These are phyloP conservation scores for Populus hybrid DNA, from an alignment of 441 rosid species.

Conservation along the genomic window DNA sequence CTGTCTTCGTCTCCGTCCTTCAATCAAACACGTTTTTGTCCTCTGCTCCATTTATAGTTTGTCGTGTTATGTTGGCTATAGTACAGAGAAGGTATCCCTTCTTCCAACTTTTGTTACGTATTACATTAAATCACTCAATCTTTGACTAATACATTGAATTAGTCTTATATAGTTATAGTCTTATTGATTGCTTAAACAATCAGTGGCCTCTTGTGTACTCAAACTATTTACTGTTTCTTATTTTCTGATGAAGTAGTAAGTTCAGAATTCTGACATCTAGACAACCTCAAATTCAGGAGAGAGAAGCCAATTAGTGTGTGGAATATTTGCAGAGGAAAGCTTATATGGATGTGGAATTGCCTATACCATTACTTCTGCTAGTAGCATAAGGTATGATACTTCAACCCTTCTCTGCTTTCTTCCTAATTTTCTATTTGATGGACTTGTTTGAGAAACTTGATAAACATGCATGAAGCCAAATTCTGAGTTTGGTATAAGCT, in stretches of 20 bases:
- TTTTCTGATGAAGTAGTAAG: neutral
- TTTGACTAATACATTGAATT: too few species aligned
- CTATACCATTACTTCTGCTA: slow-evolving; percentile 49
- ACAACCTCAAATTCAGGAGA: slow-evolving; percentile 37
- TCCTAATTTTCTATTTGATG: neutral
- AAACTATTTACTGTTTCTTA: neutral
- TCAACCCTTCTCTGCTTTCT: neutral
- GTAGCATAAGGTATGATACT: slow-evolving; percentile 41
- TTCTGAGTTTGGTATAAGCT: neutral
- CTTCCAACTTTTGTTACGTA: too few species aligned
- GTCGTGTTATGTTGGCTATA: too few species aligned
- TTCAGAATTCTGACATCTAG: slow-evolving; percentile 1
- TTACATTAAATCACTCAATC: too few species aligned
- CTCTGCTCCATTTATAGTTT: too few species aligned
- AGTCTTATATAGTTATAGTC: too few species aligned
- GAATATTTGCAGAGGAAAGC: slow-evolving; percentile 34
- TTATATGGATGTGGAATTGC: slow-evolving; percentile 49
- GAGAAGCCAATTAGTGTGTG: slow-evolving; percentile 39
- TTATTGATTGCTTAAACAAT: too few species aligned
- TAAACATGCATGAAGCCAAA: neutral
- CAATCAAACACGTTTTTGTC: too few species aligned
- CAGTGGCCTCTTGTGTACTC: neutral
- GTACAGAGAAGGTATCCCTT: too few species aligned
- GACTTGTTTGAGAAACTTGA: neutral
- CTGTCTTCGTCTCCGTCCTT: too few species aligned